These are phyloP conservation scores for Eucalyptus tenuipes DNA, from an alignment of 345 rosid genomes.

Conservation along the genomic window DNA sequence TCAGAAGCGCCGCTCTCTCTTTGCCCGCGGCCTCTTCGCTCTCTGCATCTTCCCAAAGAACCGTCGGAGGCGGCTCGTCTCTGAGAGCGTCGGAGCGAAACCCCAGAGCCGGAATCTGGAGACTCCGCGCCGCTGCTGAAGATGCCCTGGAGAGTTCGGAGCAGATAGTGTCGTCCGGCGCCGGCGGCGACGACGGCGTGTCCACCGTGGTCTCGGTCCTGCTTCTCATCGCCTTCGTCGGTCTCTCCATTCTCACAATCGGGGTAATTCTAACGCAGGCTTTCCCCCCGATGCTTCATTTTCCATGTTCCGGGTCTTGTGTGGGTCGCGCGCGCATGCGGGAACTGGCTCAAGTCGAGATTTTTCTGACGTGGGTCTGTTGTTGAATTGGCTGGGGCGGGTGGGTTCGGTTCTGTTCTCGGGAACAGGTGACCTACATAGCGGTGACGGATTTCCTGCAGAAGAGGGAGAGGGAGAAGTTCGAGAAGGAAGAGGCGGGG, in stretches of 20 bases:
- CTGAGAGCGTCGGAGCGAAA: neutral
- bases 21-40: neutral
- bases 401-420: neutral
- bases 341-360: neutral
- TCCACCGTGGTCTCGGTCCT: slow-evolving; percentile 33
- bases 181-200: slow-evolving; percentile 28
- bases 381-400: neutral
- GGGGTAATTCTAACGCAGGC: slow-evolving; percentile 33
- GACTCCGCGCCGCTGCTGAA: slow-evolving; percentile 29
- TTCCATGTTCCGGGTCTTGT: neutral
- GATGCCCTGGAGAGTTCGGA: slow-evolving; percentile 24
- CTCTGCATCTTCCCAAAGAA: neutral
- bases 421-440: slow-evolving; percentile 55
- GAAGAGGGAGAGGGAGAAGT: slow-evolving; percentile 68
- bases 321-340: neutral
- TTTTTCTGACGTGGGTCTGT: slow-evolving; percentile 6
- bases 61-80: neutral
- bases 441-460: slow-evolving; percentile 60
- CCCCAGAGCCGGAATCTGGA: slow-evolving; percentile 13
- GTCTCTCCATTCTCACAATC: slow-evolving; percentile 56
- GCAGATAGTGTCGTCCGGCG: slow-evolving; percentile 23
- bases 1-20: neutral
- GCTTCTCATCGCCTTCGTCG: slow-evolving; percentile 48
- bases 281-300: neutral
- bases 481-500: slow-evolving; percentile 58